A percentile compares a stretch with the other conserved stretches of the same genome.
These are phyloP conservation scores for Dactylellina leptospora DNA, from an alignment of 2,329 filamentous ascomycete species.

Conservation along the genomic window DNA sequence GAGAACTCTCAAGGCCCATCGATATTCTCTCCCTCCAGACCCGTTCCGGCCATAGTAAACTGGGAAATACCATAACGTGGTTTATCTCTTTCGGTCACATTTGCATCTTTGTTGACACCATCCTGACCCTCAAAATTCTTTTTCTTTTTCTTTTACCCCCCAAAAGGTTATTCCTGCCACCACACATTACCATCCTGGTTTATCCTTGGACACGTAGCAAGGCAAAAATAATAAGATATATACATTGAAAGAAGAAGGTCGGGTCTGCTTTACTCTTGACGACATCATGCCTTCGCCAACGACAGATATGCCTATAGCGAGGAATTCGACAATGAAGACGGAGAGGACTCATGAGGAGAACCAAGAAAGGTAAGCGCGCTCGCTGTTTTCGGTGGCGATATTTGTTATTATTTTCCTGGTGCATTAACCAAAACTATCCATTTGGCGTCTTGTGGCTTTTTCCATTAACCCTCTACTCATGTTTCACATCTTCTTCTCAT, in stretches of 20 bases:
- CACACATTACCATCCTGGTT: slow-evolving; percentile 1
- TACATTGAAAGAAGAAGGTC: slow-evolving; percentile 1
- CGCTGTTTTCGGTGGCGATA: too few species aligned
- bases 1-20: neutral
- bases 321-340: slow-evolving; percentile 64
- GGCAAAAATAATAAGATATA: slow-evolving; percentile 18
- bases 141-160: neutral
- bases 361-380: slow-evolving; percentile 68
- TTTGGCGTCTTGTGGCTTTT: too few species aligned
- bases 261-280: neutral
- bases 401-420: too few species aligned
- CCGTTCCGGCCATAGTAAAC: slow-evolving; percentile 22
- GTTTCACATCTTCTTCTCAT: too few species aligned
- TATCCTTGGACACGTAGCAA: slow-evolving; percentile 33
- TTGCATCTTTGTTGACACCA: neutral
- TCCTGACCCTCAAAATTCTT: neutral
- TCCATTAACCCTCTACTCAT: too few species aligned
- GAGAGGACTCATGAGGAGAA: slow-evolving; percentile 82
- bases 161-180: neutral
- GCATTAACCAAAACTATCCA: too few species aligned
- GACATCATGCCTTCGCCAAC: slow-evolving; percentile 10
- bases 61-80: neutral
- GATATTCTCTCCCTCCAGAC: neutral
- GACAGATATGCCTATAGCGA: slow-evolving; percentile 11
- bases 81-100: neutral